A percentile compares a stretch with the other conserved stretches of the same genome.
phyloP scores from a whole-genome alignment of 2,329 filamentous ascomycete genomes.

The Madurella fahalii region DNA sequence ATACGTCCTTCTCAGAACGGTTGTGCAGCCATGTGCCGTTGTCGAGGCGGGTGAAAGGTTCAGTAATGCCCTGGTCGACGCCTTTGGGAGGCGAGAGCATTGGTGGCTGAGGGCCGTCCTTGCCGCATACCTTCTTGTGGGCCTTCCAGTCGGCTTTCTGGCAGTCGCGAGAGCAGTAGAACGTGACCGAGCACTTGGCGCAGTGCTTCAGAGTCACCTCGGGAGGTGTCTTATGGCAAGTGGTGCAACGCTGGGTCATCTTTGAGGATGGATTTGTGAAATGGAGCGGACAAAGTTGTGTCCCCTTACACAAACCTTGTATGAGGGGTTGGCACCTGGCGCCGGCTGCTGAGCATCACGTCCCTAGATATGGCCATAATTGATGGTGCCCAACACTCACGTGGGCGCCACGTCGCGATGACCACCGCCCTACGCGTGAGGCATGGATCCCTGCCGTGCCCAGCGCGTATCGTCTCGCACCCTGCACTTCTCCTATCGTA shows the following conservation, averaged over 20 bases:
- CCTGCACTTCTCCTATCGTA: too few species aligned
- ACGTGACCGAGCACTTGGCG: slow-evolving; percentile 42
- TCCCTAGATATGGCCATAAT: too few species aligned
- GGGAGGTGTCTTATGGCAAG: slow-evolving; percentile 30
- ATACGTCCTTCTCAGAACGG: slow-evolving; percentile 42
- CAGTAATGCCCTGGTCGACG: slow-evolving; percentile 28
- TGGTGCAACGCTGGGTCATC: neutral
- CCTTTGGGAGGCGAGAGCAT: slow-evolving; percentile 26
- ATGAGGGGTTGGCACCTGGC: too few species aligned
- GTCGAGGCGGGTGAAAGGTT: slow-evolving; percentile 40
- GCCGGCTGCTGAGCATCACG: too few species aligned
- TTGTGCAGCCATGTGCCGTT: slow-evolving; percentile 41
- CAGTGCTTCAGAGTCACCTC: slow-evolving; percentile 37
- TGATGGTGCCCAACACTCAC: too few species aligned
- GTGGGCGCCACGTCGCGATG: too few species aligned
- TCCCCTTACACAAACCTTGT: too few species aligned
- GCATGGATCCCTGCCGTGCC: too few species aligned
- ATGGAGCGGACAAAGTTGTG: too few species aligned
- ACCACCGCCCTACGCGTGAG: too few species aligned
- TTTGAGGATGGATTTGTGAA: too few species aligned
- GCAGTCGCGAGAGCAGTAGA: slow-evolving; percentile 51
- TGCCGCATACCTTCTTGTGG: slow-evolving; percentile 33
- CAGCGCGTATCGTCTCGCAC: too few species aligned
- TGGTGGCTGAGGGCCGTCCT: neutral
- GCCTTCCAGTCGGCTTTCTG: slow-evolving; percentile 48